These are phyloP conservation scores for Pulveroboletus sp. DNA, from an alignment of 768 basidiomycete genomes.

Conservation along the genomic window DNA sequence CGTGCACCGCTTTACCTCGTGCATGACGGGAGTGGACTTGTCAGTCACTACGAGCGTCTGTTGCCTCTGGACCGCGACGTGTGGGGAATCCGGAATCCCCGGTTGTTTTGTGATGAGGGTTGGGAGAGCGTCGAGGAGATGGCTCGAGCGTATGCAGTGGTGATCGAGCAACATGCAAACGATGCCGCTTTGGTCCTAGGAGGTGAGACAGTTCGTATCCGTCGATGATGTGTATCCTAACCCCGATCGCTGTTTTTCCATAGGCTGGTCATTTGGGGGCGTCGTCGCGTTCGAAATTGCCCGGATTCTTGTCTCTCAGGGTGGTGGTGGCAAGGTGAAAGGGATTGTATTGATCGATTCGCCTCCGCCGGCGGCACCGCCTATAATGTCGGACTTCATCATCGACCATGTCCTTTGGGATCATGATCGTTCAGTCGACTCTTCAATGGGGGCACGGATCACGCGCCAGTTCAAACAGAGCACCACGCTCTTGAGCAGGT, in stretches of 20 bases:
- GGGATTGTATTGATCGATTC: conserved; percentile 68
- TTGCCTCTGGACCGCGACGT: conserved; percentile 45
- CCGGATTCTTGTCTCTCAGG: conserved; percentile 36
- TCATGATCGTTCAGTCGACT: conserved; percentile 23
- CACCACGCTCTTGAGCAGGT: conserved; percentile 42
- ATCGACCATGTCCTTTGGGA: conserved; percentile 44
- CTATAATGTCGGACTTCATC: conserved; percentile 47
- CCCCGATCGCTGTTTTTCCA: not conserved
- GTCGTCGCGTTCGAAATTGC: conserved; percentile 65
- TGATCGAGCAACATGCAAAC: conserved; percentile 32
- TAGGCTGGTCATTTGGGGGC: conserved; percentile 80
- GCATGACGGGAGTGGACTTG: conserved; percentile 69
- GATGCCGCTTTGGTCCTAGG: conserved; percentile 47
- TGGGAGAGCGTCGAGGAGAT: conserved; percentile 52
- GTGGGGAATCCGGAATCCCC: conserved; percentile 49
- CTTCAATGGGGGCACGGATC: conserved; percentile 35
- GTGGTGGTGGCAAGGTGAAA: conserved; percentile 37
- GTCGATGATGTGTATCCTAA: not conserved
- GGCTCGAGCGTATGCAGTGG: conserved; percentile 46
- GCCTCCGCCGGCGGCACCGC: conserved; percentile 50
- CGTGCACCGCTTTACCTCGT: conserved; percentile 53
- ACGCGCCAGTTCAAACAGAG: conserved; percentile 48
- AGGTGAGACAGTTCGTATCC: conserved; percentile 35
- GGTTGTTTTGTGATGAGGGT: conserved; percentile 37
- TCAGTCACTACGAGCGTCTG: conserved; percentile 47